These are phyloP conservation scores for Dalbergia cochinchinensis DNA, from an alignment of 306 rosid genomes.

Conservation along the genomic window DNA sequence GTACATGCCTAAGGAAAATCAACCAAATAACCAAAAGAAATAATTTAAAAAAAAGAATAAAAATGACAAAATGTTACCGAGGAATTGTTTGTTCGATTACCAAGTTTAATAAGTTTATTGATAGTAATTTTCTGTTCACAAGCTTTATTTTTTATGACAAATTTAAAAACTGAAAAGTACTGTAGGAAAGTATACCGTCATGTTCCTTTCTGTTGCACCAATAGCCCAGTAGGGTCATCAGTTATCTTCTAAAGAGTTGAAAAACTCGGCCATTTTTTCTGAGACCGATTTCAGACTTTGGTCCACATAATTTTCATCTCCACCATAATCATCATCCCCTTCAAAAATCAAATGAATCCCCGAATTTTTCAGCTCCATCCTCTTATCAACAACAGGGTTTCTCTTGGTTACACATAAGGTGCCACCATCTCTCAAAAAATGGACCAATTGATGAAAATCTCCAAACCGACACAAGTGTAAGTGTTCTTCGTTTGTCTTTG, in stretches of 20 bases:
- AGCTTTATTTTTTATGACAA: too few relatives aligned
- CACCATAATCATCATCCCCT: conserved; percentile 76
- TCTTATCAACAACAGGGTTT: conserved; percentile 48
- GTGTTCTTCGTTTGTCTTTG: conserved; percentile 59
- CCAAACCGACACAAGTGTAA: conserved; percentile 61
- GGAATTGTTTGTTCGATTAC: too few relatives aligned
- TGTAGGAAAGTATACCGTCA: too few relatives aligned
- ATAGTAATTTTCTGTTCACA: too few relatives aligned
- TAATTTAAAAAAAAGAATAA: too few relatives aligned
- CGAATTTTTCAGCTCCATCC: conserved; percentile 60
- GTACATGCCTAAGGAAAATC: too few relatives aligned
- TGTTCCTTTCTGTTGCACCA: background rate
- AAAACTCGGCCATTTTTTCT: conserved; percentile 59
- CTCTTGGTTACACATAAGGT: conserved; percentile 45
- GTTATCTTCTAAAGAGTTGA: conserved; percentile 40
- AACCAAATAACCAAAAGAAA: too few relatives aligned
- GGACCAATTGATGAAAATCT: conserved; percentile 42
- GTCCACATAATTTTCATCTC: conserved; percentile 54
- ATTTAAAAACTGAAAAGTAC: too few relatives aligned
- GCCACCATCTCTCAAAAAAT: conserved; percentile 53
- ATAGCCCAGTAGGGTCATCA: background rate
- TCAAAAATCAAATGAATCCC: conserved; percentile 62
- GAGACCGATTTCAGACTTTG: conserved; percentile 62
- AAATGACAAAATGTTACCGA: too few relatives aligned
- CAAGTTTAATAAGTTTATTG: too few relatives aligned